Percentiles rank a stretch among this genome's conserved stretches.
Evolutionary conservation across 805 yeast species (phyloP).

Genomic region (Suhomyces sp.): DNA sequence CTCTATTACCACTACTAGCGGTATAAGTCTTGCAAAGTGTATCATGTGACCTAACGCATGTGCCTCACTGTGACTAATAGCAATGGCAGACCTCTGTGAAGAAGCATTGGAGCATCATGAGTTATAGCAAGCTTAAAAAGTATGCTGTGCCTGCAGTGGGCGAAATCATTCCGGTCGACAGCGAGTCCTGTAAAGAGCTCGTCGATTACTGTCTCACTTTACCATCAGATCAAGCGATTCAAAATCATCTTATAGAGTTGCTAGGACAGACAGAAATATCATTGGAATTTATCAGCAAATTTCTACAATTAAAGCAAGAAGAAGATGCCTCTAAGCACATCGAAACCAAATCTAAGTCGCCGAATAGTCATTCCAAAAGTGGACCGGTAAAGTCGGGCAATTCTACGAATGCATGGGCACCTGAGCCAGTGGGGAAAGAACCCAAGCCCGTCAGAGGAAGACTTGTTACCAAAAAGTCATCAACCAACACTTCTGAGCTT

Average conservation of each 20-base stretch:
- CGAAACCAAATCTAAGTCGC: background rate
- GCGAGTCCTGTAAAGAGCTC: conserved; percentile 52
- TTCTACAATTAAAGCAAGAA: conserved; percentile 39
- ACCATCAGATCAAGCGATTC: conserved; percentile 45
- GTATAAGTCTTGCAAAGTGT: background rate
- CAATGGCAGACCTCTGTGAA: background rate
- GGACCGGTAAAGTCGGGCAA: background rate
- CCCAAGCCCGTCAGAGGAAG: conserved; percentile 5
- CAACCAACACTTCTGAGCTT: conserved; percentile 48
- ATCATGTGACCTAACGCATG: background rate
- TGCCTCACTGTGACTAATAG: background rate
- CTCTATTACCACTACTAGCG: too few relatives aligned
- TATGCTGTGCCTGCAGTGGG: conserved; percentile 27
- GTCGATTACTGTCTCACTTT: conserved; percentile 50
- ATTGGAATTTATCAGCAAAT: conserved; percentile 43
- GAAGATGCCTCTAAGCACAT: conserved; percentile 9
- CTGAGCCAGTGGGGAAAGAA: conserved; percentile 5
- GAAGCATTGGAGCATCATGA: conserved; percentile 6
- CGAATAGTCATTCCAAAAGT: too few relatives aligned
- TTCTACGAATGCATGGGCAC: background rate
- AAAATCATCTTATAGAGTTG: conserved; percentile 51
- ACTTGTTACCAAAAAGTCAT: conserved; percentile 12
- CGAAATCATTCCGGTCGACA: conserved; percentile 54
- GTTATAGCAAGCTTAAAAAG: conserved; percentile 19
- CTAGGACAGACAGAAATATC: conserved; percentile 58